Conservation (phyloP, 768 basidiomycete genomes). For the Suillus decipiens region DNA sequence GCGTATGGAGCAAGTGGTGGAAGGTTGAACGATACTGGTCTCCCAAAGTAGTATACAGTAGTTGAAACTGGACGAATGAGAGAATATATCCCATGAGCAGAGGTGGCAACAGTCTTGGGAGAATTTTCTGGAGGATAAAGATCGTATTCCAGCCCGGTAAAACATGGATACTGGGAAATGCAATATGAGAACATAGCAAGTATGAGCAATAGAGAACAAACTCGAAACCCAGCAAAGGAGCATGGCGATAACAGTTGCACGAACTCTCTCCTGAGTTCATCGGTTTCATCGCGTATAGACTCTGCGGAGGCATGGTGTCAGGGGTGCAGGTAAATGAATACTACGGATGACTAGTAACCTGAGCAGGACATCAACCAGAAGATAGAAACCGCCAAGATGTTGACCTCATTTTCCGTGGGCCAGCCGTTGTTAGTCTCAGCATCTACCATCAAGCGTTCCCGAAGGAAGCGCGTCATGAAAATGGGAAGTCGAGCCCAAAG, state of each 20-base stretch:
- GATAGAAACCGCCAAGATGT: slow-evolving; percentile 47
- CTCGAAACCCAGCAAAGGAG: slow-evolving; percentile 51
- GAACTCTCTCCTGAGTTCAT: slow-evolving; percentile 33
- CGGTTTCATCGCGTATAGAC: slow-evolving; percentile 37
- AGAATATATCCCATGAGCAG: slow-evolving; percentile 30
- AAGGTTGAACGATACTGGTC: slow-evolving; percentile 31
- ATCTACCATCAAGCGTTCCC: slow-evolving; percentile 40
- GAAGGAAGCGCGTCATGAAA: slow-evolving; percentile 44
- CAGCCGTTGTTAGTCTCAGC: slow-evolving; percentile 44
- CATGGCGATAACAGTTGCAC: slow-evolving; percentile 43
- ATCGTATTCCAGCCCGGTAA: slow-evolving; percentile 36
- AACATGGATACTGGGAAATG: slow-evolving; percentile 38
- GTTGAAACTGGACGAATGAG: slow-evolving; percentile 31
- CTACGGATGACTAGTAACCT: slow-evolving; percentile 29
- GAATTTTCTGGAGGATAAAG: slow-evolving; percentile 25
- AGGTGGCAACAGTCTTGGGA: slow-evolving; percentile 15
- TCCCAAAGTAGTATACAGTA: slow-evolving; percentile 47
- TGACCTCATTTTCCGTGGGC: slow-evolving; percentile 48
- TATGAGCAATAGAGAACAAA: slow-evolving; percentile 29
- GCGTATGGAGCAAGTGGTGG: slow-evolving; percentile 50
- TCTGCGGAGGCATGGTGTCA: slow-evolving; percentile 24
- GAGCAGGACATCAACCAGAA: slow-evolving; percentile 47
- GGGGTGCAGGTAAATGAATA: neutral
- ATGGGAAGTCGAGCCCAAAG: slow-evolving; percentile 42
- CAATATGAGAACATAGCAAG: slow-evolving; percentile 14